A percentile compares a stretch with the other conserved stretches of the same genome.
Conservation (phyloP, 2,329 filamentous ascomycete genomes). For the Talaromyces sp. region DNA sequence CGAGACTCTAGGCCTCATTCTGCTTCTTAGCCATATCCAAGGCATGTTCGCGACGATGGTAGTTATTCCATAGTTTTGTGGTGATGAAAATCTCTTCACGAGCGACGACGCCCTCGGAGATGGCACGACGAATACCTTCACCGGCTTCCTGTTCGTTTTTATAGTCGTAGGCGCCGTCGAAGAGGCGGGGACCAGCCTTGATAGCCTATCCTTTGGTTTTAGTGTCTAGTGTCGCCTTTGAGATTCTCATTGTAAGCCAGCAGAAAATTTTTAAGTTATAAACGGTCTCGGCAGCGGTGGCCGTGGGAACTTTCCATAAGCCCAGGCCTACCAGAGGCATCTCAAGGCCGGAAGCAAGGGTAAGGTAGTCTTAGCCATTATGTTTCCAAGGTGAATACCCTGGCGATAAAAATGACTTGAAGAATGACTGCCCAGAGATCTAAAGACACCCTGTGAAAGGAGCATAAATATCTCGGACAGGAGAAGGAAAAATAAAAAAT, state of each 20-base stretch:
- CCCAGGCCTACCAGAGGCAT: background rate
- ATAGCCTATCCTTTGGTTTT: background rate
- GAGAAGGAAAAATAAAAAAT: background rate
- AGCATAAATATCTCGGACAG: background rate
- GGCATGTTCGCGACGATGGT: slow-evolving; percentile 21
- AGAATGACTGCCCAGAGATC: background rate
- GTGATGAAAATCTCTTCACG: background rate
- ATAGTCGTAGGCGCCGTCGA: background rate
- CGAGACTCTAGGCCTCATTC: background rate
- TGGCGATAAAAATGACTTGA: background rate
- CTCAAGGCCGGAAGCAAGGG: background rate
- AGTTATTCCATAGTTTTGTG: background rate
- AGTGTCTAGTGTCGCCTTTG: background rate
- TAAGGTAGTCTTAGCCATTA: background rate
- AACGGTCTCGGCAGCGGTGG: background rate
- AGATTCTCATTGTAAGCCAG: background rate
- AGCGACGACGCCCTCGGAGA: background rate
- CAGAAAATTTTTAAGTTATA: background rate
- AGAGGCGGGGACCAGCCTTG: background rate
- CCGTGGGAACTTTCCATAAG: background rate
- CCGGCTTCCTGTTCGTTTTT: background rate
- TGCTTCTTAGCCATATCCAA: background rate
- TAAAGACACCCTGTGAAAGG: background rate
- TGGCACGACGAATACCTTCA: background rate
- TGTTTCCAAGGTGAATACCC: background rate